Percentiles rank a stretch among this genome's conserved stretches.
These are phyloP conservation scores for Trichomonas tenax DNA, from an alignment of 208 protist genomes.

Conservation along the genomic window DNA sequence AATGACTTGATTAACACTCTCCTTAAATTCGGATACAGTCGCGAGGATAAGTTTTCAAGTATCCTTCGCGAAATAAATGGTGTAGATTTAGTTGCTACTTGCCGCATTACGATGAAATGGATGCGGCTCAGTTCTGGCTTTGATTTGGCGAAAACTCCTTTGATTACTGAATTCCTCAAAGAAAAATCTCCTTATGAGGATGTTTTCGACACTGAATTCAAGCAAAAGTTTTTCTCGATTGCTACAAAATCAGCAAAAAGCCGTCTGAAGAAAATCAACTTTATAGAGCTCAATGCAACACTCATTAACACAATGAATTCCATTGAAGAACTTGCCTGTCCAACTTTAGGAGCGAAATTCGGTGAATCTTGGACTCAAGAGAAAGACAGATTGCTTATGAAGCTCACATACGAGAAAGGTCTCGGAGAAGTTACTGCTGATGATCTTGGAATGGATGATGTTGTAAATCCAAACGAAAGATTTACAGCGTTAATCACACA, in stretches of 20 bases:
- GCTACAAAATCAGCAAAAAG: neutral
- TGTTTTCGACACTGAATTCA: neutral
- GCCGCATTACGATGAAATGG: neutral
- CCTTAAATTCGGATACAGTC: too few species aligned
- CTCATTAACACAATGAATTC: neutral
- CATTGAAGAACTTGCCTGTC: neutral
- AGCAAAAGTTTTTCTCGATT: neutral
- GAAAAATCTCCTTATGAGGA: neutral
- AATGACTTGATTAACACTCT: too few species aligned
- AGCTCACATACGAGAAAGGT: neutral
- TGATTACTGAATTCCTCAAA: neutral
- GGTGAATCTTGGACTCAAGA: neutral
- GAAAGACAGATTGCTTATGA: neutral
- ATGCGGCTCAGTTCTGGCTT: neutral
- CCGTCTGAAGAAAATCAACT: neutral
- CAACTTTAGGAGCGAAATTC: neutral
- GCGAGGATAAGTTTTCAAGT: too few species aligned
- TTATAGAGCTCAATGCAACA: neutral
- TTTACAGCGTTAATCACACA: neutral
- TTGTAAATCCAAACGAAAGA: neutral
- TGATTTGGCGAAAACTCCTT: neutral
- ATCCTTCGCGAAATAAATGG: too few species aligned
- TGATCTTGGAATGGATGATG: neutral
- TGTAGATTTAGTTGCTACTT: neutral
- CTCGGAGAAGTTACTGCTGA: neutral